Evolutionary conservation across 2,329 filamentous ascomycete species (phyloP).

Genomic region (Aspergillus piperis): DNA sequence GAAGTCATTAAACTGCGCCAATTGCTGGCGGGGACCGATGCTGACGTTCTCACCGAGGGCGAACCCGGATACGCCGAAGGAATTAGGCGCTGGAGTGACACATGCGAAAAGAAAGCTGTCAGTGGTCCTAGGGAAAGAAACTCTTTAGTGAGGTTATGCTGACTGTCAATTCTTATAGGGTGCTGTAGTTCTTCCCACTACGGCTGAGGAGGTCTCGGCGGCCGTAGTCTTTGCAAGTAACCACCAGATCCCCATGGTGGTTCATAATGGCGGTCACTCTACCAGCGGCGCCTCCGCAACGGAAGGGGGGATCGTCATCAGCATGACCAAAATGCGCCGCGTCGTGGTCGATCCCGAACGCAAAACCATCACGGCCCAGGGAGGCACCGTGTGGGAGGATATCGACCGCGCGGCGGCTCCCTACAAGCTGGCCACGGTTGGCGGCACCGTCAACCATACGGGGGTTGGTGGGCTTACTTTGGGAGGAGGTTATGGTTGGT

Average conservation of each 20-base stretch:
- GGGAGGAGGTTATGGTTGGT: constrained; percentile 59
- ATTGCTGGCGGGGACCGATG: not conserved
- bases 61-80: not conserved
- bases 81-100: not conserved
- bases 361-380: constrained; percentile 1
- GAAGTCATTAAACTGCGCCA: not conserved
- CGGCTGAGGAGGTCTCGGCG: not conserved
- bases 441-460: constrained; percentile 62
- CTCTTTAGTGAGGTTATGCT: not conserved
- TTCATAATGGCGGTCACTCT: not conserved
- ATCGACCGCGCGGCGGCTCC: constrained; percentile 55
- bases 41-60: not conserved
- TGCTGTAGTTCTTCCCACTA: not conserved
- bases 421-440: constrained; percentile 59
- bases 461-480: constrained; percentile 61
- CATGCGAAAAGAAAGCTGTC: not conserved
- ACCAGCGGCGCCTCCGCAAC: not conserved
- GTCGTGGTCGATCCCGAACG: not conserved
- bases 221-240: not conserved
- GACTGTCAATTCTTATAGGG: not conserved
- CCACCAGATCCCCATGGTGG: not conserved
- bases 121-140: not conserved
- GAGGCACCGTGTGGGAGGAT: constrained; percentile 32
- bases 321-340: not conserved
- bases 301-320: not conserved